Conservation (phyloP, 2,329 filamentous ascomycete genomes). For the Podosphaera leucotricha region DNA sequence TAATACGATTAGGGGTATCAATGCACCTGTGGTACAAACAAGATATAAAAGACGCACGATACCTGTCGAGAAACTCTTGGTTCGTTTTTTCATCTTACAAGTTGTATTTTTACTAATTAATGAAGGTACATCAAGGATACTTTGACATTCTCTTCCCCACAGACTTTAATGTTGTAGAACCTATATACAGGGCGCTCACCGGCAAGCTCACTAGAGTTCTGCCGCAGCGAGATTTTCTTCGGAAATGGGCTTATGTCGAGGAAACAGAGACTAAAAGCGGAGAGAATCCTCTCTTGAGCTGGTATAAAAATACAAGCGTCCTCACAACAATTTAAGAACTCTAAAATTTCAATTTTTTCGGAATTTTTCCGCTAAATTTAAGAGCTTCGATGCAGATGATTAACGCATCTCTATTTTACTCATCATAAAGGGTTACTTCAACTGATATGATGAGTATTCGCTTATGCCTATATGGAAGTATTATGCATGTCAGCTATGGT, state of each 20-base stretch:
- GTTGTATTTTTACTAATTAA: background rate
- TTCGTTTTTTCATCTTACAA: constrained; percentile 22
- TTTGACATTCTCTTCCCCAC: constrained; percentile 98
- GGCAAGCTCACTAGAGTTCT: constrained; percentile 71
- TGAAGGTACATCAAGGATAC: constrained; percentile 83
- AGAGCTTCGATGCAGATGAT: too few species aligned
- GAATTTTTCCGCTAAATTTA: background rate
- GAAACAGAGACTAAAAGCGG: constrained; percentile 74
- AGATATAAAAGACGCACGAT: constrained; percentile 71
- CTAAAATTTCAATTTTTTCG: background rate
- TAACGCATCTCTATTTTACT: too few species aligned
- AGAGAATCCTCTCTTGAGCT: constrained; percentile 76
- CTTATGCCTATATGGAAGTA: too few species aligned
- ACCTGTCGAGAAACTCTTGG: constrained; percentile 71
- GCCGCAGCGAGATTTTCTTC: constrained; percentile 78
- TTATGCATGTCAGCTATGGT: too few species aligned
- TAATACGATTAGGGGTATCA: constrained; percentile 60
- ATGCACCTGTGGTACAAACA: constrained; percentile 91
- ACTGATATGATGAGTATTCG: too few species aligned
- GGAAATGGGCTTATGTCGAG: constrained; percentile 69
- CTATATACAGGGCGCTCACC: constrained; percentile 79
- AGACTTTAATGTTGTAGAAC: constrained; percentile 74
- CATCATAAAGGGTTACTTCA: too few species aligned
- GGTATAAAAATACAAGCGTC: constrained; percentile 91
- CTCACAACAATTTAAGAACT: constrained; percentile 44